phyloP scores from a whole-genome alignment of 768 basidiomycete species.

The Agrocybe pediades region DNA sequence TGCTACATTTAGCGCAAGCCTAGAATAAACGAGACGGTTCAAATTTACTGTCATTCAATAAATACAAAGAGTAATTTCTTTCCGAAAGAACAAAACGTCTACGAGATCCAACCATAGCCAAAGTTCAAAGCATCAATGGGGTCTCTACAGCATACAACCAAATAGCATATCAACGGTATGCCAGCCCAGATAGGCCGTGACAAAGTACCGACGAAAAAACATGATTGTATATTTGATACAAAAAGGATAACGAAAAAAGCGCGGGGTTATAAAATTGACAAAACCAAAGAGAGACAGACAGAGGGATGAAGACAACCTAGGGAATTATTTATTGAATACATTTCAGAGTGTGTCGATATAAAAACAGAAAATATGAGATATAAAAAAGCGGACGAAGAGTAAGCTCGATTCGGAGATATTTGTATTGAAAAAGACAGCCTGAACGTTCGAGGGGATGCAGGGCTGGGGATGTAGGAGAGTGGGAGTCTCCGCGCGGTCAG shows the following conservation, averaged over 20 bases:
- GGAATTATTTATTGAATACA: not conserved
- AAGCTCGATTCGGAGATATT: not conserved
- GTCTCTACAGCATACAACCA: not conserved
- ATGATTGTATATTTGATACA: not conserved
- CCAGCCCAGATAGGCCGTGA: not conserved
- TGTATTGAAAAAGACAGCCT: not conserved
- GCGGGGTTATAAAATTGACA: not conserved
- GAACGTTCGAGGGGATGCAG: not conserved
- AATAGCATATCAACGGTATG: too few species aligned
- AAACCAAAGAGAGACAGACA: not conserved
- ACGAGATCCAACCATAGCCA: not conserved
- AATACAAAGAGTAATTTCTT: conserved; percentile 2
- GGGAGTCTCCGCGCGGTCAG: not conserved
- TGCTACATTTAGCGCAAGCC: not conserved
- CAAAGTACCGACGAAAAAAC: not conserved
- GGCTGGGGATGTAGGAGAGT: too few species aligned
- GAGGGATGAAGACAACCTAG: not conserved
- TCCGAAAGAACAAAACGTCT: not conserved
- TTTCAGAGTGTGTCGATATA: not conserved
- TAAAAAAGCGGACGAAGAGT: not conserved
- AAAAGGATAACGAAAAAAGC: too few species aligned
- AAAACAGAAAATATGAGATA: not conserved
- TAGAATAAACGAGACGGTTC: not conserved
- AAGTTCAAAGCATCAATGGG: not conserved
- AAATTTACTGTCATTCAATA: not conserved